Evolutionary conservation across 371 early-diverging fungal genomes (phyloP).

Genomic region (Mortierella sp.): DNA sequence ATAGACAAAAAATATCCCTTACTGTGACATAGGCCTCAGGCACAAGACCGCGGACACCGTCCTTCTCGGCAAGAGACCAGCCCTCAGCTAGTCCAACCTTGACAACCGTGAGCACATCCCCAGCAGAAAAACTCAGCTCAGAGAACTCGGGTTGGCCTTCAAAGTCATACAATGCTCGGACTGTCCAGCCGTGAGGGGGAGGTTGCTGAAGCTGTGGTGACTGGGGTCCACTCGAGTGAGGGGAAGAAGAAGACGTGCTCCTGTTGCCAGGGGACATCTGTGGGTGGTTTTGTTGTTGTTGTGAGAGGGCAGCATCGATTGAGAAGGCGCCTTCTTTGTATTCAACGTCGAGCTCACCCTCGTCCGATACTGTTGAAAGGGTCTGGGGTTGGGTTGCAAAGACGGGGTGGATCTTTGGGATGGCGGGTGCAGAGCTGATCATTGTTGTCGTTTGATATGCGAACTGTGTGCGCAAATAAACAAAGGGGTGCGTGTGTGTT

Average conservation of each 20-base stretch:
- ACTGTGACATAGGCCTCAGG: slow-evolving; percentile 61
- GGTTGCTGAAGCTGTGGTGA: slow-evolving; percentile 39
- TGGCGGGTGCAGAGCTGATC: slow-evolving; percentile 48
- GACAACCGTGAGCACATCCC: slow-evolving; percentile 56
- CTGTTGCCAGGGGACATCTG: not conserved
- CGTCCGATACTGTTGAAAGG: slow-evolving; percentile 22
- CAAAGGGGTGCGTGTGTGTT: not conserved
- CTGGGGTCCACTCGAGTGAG: slow-evolving; percentile 16
- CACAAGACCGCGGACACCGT: slow-evolving; percentile 58
- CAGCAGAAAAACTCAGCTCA: slow-evolving; percentile 60
- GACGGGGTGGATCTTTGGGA: slow-evolving; percentile 53
- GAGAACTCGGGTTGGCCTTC: slow-evolving; percentile 53
- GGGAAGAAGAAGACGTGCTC: not conserved
- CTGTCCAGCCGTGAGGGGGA: slow-evolving; percentile 55
- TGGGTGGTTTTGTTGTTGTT: slow-evolving; percentile 6
- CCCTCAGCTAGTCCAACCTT: slow-evolving; percentile 60
- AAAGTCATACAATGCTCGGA: slow-evolving; percentile 53
- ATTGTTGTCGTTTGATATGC: slow-evolving; percentile 7
- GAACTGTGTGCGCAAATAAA: not conserved
- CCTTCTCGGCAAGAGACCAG: slow-evolving; percentile 61
- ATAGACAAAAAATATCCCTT: slow-evolving; percentile 16
- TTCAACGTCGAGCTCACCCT: slow-evolving; percentile 25
- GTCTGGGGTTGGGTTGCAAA: slow-evolving; percentile 37
- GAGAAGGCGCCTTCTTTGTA: slow-evolving; percentile 52
- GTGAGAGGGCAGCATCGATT: slow-evolving; percentile 27